A percentile compares a stretch with the other conserved stretches of the same genome.
Evolutionary conservation across 2,329 filamentous ascomycete species (phyloP).

Genomic region (Corinectria fuckeliana): DNA sequence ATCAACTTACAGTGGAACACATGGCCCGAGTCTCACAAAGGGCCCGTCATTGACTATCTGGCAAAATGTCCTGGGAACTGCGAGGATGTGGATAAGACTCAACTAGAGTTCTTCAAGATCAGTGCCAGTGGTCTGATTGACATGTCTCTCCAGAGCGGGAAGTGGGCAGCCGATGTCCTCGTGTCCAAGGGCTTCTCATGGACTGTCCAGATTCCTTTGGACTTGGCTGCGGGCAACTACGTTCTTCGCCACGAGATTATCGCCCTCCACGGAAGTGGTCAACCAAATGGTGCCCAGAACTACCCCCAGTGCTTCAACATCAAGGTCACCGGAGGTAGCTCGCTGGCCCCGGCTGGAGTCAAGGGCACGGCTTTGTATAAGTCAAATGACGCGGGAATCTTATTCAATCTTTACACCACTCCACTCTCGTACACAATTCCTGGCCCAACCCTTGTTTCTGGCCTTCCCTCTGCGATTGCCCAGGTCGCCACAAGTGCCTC

Average conservation of each 20-base stretch:
- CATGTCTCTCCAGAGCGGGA: conserved; percentile 50
- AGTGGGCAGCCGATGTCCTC: conserved; percentile 49
- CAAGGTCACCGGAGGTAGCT: conserved; percentile 50
- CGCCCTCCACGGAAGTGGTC: conserved; percentile 52
- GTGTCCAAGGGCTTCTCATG: conserved; percentile 47
- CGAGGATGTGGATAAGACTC: conserved; percentile 57
- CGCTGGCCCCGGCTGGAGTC: conserved; percentile 41
- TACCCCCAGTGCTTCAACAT: conserved; percentile 61
- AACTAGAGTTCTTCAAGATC: conserved; percentile 70
- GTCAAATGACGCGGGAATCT: conserved; percentile 40
- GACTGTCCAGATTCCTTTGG: conserved; percentile 42
- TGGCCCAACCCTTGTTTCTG: conserved; percentile 34
- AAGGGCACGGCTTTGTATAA: conserved; percentile 41
- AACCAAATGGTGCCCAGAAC: conserved; percentile 55
- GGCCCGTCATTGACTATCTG: conserved; percentile 69
- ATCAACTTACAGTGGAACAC: conserved; percentile 50
- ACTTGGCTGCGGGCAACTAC: conserved; percentile 49
- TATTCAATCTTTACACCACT: conserved; percentile 43
- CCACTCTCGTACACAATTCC: conserved; percentile 37
- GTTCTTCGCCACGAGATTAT: conserved; percentile 61
- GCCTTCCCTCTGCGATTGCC: conserved; percentile 26
- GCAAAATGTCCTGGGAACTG: conserved; percentile 66
- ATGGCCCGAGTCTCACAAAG: conserved; percentile 52
- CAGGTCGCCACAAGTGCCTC: conserved; percentile 14
- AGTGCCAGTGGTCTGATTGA: conserved; percentile 58